Conservation (phyloP, 495 filamentous ascomycete genomes). For the Aspergillus homomorphus region DNA sequence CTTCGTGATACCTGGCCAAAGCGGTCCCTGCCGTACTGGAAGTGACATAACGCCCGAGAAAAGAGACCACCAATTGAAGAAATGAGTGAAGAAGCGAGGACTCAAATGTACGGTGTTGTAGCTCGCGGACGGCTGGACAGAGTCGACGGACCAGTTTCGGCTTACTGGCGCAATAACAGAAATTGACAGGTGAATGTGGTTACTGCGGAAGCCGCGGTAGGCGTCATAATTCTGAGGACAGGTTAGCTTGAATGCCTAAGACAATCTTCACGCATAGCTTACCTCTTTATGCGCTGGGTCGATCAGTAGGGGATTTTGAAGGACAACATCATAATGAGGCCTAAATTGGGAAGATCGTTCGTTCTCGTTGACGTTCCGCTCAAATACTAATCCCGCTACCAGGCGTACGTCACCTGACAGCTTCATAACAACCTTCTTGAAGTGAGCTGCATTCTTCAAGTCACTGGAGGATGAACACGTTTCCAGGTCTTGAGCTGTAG, state of each 20-base stretch:
- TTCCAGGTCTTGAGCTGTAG: conserved; percentile 57
- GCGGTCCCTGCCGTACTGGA: conserved; percentile 82
- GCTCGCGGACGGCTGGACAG: conserved; percentile 69
- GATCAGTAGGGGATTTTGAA: conserved; percentile 74
- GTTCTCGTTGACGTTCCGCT: conserved; percentile 65
- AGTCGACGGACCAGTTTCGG: conserved; percentile 69
- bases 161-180: conserved; percentile 80
- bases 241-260: neutral
- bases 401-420: conserved; percentile 91
- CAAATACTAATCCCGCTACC: conserved; percentile 87
- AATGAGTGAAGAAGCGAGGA: conserved; percentile 95
- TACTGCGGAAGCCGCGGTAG: conserved; percentile 87
- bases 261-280: conserved; percentile 3
- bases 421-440: conserved; percentile 99
- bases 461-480: conserved; percentile 61
- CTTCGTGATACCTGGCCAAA: conserved; percentile 91
- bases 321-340: conserved; percentile 86
- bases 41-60: conserved; percentile 95
- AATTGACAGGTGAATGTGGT: conserved; percentile 92
- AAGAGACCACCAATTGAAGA: conserved; percentile 96
- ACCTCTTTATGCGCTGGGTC: conserved; percentile 51
- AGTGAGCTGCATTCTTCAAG: conserved; percentile 69
- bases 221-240: conserved; percentile 70
- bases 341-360: conserved; percentile 80
- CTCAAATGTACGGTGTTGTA: conserved; percentile 94